Evolutionary conservation across 1,284 basidiomycete genomes (phyloP), one percentile per base, ranked within the genome.

Genomic region (Ganoderma lingzhi): DNA sequence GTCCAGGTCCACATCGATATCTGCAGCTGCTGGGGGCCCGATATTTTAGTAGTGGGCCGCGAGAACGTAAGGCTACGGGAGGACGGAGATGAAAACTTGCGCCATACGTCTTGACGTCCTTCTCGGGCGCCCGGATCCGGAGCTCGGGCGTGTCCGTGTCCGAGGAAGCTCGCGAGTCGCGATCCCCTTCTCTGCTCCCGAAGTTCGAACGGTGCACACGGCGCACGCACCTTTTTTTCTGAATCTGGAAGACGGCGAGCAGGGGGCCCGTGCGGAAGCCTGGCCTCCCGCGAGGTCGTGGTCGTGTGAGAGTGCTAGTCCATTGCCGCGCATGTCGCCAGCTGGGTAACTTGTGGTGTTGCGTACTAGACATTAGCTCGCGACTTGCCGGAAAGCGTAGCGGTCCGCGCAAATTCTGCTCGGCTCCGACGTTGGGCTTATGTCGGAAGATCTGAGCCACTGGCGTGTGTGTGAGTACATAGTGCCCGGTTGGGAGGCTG

Each of bases 361-460:
- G 42, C 17, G 19, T 44, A 48, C n/a, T 23, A 19, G n/a, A 9
- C n/a, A 10, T 28, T 28, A 23, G 48, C 48, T 53, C 48, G 48
- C 48, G 23, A 28, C 23, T 53, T 53, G 9, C 48, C 48, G 48
- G 48, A 53, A 53, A 53, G 48, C 48, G 48, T 53, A 53, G 48
- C 10, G 23, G 48, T 28, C 2, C 10, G 48, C 48, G 48, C 48
- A 53, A 28, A 53, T 28, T 28, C n/a, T 28, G 23, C 23, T 53
- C 23, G 48, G 48, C 12, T 28, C 23, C 23, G 23, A 23, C 23
- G 48, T 23, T 53, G 23, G 48, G 48, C n/a, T n/a, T 48, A 48
- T 48, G 45, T 48, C n/a, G 45, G 45, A 48, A 48, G 45, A 48
- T 48, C 45, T 0, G 45, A 48, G 45, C 17, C 17, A 14, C 19